These are phyloP conservation scores for Chalciporus chontae DNA, from an alignment of 768 basidiomycete genomes.

Conservation along the genomic window DNA sequence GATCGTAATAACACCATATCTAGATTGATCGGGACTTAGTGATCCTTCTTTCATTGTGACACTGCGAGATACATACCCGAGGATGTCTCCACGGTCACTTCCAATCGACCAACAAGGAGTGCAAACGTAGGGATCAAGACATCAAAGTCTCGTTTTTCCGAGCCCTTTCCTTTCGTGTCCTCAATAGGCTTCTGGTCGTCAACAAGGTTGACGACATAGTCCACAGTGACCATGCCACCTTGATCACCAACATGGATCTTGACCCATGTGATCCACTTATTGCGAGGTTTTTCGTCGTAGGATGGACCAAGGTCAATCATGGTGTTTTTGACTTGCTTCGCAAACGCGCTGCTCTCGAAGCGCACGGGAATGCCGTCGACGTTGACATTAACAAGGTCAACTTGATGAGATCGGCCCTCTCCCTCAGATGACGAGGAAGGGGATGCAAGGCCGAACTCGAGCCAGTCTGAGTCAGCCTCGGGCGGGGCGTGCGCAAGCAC, in stretches of 20 bases:
- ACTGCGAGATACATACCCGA: conserved; percentile 42
- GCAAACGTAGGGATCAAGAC: conserved; percentile 70
- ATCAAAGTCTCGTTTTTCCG: conserved; percentile 33
- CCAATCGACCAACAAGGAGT: conserved; percentile 62
- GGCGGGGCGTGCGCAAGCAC: conserved; percentile 53
- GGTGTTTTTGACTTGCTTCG: conserved; percentile 33
- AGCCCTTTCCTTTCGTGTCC: conserved; percentile 33
- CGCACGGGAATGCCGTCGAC: conserved; percentile 63
- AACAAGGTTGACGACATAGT: conserved; percentile 56
- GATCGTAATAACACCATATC: conserved; percentile 45
- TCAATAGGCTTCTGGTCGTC: background rate
- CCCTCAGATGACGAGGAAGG: conserved; percentile 15
- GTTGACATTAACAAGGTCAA: conserved; percentile 52
- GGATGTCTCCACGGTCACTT: conserved; percentile 53
- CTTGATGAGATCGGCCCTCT: conserved; percentile 35
- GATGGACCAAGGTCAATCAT: conserved; percentile 37
- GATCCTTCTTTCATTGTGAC: background rate
- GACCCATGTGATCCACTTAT: conserved; percentile 65
- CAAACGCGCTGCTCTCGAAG: conserved; percentile 48
- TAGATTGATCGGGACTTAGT: conserved; percentile 32
- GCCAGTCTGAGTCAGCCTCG: conserved; percentile 62
- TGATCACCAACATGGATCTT: conserved; percentile 52
- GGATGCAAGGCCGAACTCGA: conserved; percentile 72
- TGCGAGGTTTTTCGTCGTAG: conserved; percentile 52
- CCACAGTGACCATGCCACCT: conserved; percentile 51